Percentiles rank a stretch among this genome's conserved stretches.
phyloP scores from a whole-genome alignment of 169 alveolate genomes.

The Plasmodium sp. region DNA sequence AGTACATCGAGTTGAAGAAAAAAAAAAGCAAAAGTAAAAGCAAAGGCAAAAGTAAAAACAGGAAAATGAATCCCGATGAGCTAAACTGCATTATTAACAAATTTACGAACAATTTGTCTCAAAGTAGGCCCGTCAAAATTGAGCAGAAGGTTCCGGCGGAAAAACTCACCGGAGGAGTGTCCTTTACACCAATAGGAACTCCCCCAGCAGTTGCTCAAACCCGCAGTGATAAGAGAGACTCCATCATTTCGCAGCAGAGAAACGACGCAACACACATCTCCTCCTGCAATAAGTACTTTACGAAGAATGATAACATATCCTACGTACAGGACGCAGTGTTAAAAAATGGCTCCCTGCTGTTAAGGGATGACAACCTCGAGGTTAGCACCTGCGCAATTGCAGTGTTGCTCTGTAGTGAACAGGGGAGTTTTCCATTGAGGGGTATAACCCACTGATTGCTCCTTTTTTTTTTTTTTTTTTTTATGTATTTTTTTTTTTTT shows the following conservation, averaged over 20 bases:
- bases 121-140: background rate
- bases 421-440: background rate
- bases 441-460: background rate
- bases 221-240: background rate
- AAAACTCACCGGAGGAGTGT: background rate
- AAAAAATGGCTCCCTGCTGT: slow-evolving; percentile 6
- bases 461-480: background rate
- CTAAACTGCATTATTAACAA: slow-evolving; percentile 8
- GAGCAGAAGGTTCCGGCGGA: background rate
- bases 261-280: background rate
- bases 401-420: background rate
- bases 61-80: slow-evolving; percentile 9
- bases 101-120: background rate
- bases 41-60: background rate
- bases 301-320: slow-evolving; percentile 21
- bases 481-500: background rate
- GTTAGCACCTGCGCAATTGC: background rate
- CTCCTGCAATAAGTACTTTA: slow-evolving; percentile 35
- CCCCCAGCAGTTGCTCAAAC: background rate
- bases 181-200: background rate
- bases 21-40: background rate
- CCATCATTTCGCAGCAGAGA: background rate
- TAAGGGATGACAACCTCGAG: slow-evolving; percentile 30
- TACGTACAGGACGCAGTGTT: slow-evolving; percentile 24
- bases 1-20: slow-evolving; percentile 8